Conservation (phyloP, 495 filamentous ascomycete species). For the Tetracladium setigerum region DNA sequence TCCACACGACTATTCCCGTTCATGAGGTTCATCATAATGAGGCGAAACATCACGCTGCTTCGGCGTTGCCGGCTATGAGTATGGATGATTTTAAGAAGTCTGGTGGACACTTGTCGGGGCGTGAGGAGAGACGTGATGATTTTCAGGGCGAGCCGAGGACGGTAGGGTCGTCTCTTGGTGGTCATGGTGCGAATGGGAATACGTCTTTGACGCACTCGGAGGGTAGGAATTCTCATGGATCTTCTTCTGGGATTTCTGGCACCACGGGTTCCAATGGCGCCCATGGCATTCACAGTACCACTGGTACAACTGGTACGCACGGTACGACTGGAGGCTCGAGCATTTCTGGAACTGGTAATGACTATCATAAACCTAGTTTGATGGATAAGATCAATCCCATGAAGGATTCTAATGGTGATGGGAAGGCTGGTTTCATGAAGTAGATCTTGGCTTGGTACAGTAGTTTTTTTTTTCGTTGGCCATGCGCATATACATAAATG, state of each 20-base stretch:
- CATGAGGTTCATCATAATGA: slow-evolving; percentile 59
- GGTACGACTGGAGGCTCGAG: background rate
- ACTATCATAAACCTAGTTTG: slow-evolving; percentile 19
- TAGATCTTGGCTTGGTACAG: slow-evolving; percentile 17
- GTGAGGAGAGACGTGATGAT: slow-evolving; percentile 44
- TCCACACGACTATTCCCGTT: slow-evolving; percentile 60
- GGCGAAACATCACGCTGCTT: slow-evolving; percentile 49
- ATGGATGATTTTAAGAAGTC: slow-evolving; percentile 52
- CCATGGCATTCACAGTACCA: slow-evolving; percentile 6
- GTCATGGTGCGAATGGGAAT: slow-evolving; percentile 11
- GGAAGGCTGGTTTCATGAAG: slow-evolving; percentile 36
- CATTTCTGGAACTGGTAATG: background rate
- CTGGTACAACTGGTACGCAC: slow-evolving; percentile 3
- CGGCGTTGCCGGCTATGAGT: slow-evolving; percentile 49
- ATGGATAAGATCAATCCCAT: slow-evolving; percentile 40
- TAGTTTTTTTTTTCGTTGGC: too few relatives aligned
- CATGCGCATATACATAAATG: too few relatives aligned
- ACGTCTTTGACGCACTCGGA: slow-evolving; percentile 18
- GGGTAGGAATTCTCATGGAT: slow-evolving; percentile 8
- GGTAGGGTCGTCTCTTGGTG: slow-evolving; percentile 25
- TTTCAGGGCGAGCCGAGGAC: slow-evolving; percentile 49
- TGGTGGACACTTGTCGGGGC: slow-evolving; percentile 46
- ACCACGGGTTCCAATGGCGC: background rate
- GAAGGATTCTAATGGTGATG: slow-evolving; percentile 35
- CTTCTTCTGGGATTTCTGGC: slow-evolving; percentile 1